Evolutionary conservation across 1,284 basidiomycete species (phyloP), one percentile per base, ranked within the genome.

Genomic region (Papiliotrema flavescens): DNA sequence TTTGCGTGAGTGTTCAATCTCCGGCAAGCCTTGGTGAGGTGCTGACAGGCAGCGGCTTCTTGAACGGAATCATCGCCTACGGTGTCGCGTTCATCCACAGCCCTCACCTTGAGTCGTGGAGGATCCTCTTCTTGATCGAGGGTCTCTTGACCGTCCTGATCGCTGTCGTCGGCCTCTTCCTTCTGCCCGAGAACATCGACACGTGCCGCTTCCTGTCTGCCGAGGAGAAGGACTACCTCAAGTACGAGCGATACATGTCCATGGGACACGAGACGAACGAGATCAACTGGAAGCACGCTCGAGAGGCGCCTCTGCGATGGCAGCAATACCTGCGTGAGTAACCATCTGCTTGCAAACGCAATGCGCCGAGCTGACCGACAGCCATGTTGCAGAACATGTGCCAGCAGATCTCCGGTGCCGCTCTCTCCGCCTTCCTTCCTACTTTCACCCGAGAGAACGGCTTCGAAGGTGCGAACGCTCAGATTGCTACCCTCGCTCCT

Each of bases 181-280:
- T 85, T 52, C 78, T 92, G 0, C 89, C 89, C 0, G 81, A 85
- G 53, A 79, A 88, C 22, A 89, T 90, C 0, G 87, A 90, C 65
- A 13, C 26, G 15, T 36, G 34, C 36, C 41, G 50, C 9, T 52
- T 23, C n/a, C 36, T 53, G 8, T 47, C 19, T 23, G 46, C 37
- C 11, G 51, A 53, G 26, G 45, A 53, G 45, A 47, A 46, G 37
- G 51, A 53, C 9, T 53, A 47, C 43, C 35, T 53, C 17, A 46
- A 39, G 36, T 53, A 53, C 39, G 23, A 47, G 34, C 44, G 51
- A 19, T 46, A 32, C 22, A 35, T 47, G 24, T 32, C 28, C n/a
- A 47, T 47, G 43, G 51, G 36, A 8, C 36, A 36, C 23, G 55
- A 56, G 28, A 15, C 35, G 9, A 23, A 47, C 23, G 37, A 47